phyloP scores from a whole-genome alignment of 257 asterid species.

The Plantago major region DNA sequence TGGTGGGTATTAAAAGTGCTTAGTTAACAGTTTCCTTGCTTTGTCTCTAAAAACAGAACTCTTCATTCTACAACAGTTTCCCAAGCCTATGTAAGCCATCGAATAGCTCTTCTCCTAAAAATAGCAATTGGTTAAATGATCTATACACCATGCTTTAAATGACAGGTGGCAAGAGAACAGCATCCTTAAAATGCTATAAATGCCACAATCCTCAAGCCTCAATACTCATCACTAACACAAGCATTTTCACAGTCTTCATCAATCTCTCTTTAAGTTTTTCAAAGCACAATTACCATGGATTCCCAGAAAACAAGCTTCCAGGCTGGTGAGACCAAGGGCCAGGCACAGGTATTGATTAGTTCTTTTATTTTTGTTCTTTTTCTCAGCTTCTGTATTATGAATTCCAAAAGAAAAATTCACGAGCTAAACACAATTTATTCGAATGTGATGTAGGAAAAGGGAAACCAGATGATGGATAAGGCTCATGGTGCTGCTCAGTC shows the following conservation, averaged over 20 bases:
- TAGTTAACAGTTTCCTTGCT: background rate
- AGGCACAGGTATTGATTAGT: constrained; percentile 24
- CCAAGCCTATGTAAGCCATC: background rate
- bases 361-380: background rate
- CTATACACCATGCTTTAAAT: background rate
- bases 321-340: constrained; percentile 33
- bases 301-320: constrained; percentile 25
- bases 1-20: background rate
- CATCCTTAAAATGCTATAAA: constrained; percentile 3
- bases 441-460: constrained; percentile 37
- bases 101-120: background rate
- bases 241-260: background rate
- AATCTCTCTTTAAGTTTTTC: background rate
- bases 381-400: background rate
- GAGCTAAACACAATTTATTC: background rate
- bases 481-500: constrained; percentile 49
- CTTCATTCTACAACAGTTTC: constrained; percentile 4
- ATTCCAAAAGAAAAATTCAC: background rate
- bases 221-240: background rate
- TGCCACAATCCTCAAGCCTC: background rate
- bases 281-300: constrained; percentile 10
- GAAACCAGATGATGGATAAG: constrained; percentile 47
- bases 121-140: background rate
- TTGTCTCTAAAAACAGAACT: background rate
- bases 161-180: background rate